These are phyloP conservation scores for Eleusine coracana DNA, from an alignment of 176 grass and related monocot genomes.

Conservation along the genomic window DNA sequence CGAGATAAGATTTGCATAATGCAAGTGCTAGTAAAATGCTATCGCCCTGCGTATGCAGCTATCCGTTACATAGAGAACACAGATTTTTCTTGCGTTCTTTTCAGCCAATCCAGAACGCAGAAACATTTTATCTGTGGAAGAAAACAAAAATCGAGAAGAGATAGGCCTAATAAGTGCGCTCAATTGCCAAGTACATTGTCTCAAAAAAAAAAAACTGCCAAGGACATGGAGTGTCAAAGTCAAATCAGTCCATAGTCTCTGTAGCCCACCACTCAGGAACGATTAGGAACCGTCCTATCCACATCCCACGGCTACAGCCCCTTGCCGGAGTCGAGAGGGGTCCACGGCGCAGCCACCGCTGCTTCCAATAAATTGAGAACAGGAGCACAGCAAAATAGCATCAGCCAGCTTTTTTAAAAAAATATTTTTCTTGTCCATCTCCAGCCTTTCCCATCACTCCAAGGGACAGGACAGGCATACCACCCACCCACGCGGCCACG, in stretches of 20 bases:
- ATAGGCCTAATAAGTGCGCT: too few relatives aligned
- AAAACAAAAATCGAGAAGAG: not conserved
- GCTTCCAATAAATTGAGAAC: conserved; percentile 35
- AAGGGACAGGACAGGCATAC: not conserved
- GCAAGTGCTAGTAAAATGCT: not conserved
- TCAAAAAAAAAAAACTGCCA: too few relatives aligned
- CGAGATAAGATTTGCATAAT: not conserved
- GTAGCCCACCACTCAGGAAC: not conserved
- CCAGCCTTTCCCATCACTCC: conserved; percentile 1
- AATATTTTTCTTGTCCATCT: not conserved
- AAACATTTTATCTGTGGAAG: not conserved
- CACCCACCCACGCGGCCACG: conserved; percentile 1
- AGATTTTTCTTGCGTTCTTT: not conserved
- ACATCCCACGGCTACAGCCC: not conserved
- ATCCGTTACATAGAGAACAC: not conserved
- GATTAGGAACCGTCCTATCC: not conserved
- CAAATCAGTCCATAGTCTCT: not conserved
- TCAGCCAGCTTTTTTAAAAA: not conserved
- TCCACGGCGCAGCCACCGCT: not conserved
- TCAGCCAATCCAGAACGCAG: not conserved
- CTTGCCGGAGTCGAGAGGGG: not conserved
- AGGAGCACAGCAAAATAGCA: conserved; percentile 1
- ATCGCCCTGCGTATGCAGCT: not conserved
- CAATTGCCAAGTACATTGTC: too few relatives aligned
- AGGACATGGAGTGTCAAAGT: not conserved